These are phyloP conservation scores for Afroboletus lepidellus DNA, from an alignment of 1,284 basidiomycete species.

Conservation along the genomic window DNA sequence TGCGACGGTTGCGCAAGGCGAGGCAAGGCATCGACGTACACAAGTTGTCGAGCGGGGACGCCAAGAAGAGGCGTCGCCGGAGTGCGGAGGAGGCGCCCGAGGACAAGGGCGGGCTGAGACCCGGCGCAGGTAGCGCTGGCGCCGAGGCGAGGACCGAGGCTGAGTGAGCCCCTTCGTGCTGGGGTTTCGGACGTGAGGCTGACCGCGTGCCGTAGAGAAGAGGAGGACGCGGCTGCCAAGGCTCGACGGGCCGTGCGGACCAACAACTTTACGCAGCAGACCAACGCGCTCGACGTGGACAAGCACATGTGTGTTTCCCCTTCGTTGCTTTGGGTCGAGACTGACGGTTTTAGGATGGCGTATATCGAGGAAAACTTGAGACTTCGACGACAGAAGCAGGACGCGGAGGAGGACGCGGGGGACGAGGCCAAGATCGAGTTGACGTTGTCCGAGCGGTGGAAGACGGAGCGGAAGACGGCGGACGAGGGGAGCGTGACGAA, in stretches of 20 bases:
- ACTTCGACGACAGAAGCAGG: conserved; percentile 63
- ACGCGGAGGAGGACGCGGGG: conserved; percentile 44
- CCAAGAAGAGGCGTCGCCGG: conserved; percentile 66
- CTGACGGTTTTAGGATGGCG: conserved; percentile 72
- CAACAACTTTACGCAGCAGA: conserved; percentile 97
- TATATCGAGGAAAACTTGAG: conserved; percentile 95
- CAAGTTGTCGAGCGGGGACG: conserved; percentile 83
- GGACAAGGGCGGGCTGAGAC: conserved; percentile 52
- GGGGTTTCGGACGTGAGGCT: neutral
- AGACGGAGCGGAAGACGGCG: conserved; percentile 52
- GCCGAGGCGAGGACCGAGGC: conserved; percentile 33
- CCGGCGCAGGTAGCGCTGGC: conserved; percentile 37
- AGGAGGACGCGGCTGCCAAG: conserved; percentile 64
- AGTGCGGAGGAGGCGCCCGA: conserved; percentile 52
- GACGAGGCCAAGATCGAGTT: conserved; percentile 73
- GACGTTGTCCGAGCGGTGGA: conserved; percentile 75
- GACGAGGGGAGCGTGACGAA: conserved; percentile 94
- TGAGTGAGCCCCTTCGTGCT: conserved; percentile 57
- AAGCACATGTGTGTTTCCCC: conserved; percentile 79
- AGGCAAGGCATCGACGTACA: conserved; percentile 85
- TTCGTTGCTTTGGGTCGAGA: neutral
- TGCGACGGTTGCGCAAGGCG: conserved; percentile 75
- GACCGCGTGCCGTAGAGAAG: conserved; percentile 38
- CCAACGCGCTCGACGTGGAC: conserved; percentile 93
- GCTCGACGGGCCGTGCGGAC: conserved; percentile 74